A percentile compares a stretch with the other conserved stretches of the same genome.
These are phyloP conservation scores for Ceratobasidium papillatum DNA, from an alignment of 1,284 basidiomycete genomes.

Conservation along the genomic window DNA sequence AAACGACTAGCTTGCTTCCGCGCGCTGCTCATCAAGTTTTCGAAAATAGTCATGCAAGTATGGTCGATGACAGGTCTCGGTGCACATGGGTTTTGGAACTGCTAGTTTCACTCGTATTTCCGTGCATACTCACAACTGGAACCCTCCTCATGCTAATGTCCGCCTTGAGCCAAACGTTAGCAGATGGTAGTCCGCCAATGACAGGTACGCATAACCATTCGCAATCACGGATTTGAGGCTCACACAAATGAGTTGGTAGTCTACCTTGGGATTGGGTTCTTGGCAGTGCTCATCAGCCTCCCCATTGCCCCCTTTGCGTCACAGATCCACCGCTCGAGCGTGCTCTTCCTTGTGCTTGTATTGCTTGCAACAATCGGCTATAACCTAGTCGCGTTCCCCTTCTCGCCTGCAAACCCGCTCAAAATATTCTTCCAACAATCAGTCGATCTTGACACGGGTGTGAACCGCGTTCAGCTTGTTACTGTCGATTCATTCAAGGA, in stretches of 20 bases:
- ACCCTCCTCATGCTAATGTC: conserved; percentile 61
- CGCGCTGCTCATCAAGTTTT: conserved; percentile 50
- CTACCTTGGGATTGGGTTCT: conserved; percentile 59
- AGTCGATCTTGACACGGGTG: conserved; percentile 56
- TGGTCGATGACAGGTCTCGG: neutral
- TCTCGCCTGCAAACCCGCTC: conserved; percentile 65
- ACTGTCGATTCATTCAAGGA: conserved; percentile 53
- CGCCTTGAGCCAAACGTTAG: conserved; percentile 66
- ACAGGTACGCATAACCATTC: conserved; percentile 53
- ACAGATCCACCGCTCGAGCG: conserved; percentile 61
- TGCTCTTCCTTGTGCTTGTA: conserved; percentile 55
- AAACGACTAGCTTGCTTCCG: conserved; percentile 39
- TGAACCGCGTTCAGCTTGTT: conserved; percentile 57
- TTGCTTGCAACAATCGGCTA: conserved; percentile 60
- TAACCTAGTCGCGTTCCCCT: conserved; percentile 66
- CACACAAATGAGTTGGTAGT: conserved; percentile 56
- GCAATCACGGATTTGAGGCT: neutral
- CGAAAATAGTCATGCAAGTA: neutral
- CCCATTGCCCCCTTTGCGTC: conserved; percentile 70
- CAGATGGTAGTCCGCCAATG: conserved; percentile 66
- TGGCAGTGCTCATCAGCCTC: conserved; percentile 62
- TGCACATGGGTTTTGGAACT: conserved; percentile 66
- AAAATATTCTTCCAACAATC: conserved; percentile 74
- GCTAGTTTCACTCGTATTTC: conserved; percentile 64
- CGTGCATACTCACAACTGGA: conserved; percentile 67